Conservation (phyloP, 2,329 filamentous ascomycete species). For the Neofusicoccum ribis region DNA sequence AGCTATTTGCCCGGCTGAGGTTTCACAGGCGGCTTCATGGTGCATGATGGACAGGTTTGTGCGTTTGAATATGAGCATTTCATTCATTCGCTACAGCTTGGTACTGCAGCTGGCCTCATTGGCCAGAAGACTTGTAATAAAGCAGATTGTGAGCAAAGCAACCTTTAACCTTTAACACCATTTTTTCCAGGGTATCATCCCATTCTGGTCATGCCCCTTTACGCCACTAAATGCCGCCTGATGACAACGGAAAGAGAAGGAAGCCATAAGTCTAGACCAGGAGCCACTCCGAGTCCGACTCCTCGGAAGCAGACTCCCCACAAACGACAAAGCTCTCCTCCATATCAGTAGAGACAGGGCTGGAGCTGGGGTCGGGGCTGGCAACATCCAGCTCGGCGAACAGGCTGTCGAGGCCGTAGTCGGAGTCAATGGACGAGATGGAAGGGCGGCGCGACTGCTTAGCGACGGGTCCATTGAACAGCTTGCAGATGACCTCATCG, state of each 20-base stretch:
- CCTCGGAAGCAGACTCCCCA: not conserved
- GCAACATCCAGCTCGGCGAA: not conserved
- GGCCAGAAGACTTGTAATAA: no score
- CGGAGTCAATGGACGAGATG: not conserved
- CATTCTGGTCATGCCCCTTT: not conserved
- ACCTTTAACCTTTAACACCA: not conserved
- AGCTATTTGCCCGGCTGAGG: no score
- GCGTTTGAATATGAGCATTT: no score
- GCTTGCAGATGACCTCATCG: not conserved
- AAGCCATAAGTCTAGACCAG: not conserved
- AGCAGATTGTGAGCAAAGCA: no score
- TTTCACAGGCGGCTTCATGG: no score
- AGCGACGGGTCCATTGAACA: not conserved
- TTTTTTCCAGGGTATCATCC: not conserved
- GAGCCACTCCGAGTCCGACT: slow-evolving; percentile 3
- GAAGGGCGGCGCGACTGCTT: not conserved
- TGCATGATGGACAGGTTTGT: no score
- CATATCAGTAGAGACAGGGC: not conserved
- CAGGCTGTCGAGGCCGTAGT: not conserved
- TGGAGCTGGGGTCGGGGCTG: not conserved
- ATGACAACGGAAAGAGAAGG: no score
- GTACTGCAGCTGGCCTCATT: not conserved
- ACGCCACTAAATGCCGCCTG: no score
- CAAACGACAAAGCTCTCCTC: not conserved
- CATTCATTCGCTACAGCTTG: no score